A percentile compares a stretch with the other conserved stretches of the same genome.
phyloP scores from a whole-genome alignment of 352 stramenopile species.

The Globisporangium polare region DNA sequence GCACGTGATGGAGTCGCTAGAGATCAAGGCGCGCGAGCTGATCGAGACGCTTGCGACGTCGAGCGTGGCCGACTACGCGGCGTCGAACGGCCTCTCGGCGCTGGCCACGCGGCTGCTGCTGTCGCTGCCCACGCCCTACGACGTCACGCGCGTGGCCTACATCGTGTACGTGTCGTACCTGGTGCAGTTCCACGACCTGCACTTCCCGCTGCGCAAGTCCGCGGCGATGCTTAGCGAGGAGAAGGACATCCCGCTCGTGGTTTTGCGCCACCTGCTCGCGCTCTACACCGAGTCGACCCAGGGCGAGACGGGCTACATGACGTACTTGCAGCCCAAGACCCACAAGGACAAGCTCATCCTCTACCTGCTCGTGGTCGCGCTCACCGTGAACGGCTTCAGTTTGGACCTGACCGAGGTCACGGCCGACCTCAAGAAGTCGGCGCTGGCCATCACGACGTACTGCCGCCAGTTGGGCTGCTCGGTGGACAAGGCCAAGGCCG shows the following conservation, averaged over 20 bases:
- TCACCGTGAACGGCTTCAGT: conserved; percentile 72
- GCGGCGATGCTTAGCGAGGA: conserved; percentile 68
- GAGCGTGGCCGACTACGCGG: conserved; percentile 52
- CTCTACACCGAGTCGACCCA: conserved; percentile 71
- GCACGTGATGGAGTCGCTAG: conserved; percentile 69
- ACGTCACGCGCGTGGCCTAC: conserved; percentile 62
- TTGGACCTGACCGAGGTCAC: conserved; percentile 70
- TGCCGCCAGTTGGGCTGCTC: conserved; percentile 68
- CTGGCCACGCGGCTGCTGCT: conserved; percentile 63
- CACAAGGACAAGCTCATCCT: conserved; percentile 82
- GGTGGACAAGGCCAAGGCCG: conserved; percentile 67
- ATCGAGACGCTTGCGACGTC: conserved; percentile 54
- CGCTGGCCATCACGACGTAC: conserved; percentile 51
- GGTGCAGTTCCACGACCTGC: conserved; percentile 56
- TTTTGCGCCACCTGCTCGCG: conserved; percentile 62
- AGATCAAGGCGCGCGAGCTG: conserved; percentile 72
- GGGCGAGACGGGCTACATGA: conserved; percentile 44
- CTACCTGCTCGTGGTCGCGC: conserved; percentile 67
- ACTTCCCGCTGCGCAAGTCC: conserved; percentile 63
- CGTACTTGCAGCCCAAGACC: conserved; percentile 71
- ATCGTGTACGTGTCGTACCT: conserved; percentile 75
- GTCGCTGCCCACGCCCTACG: conserved; percentile 62
- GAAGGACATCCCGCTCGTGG: conserved; percentile 66
- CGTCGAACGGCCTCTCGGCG: conserved; percentile 37
- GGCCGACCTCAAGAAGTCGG: conserved; percentile 61